Base-by-base conservation (phyloP, 768 basidiomycete genomes). In the Rhodotorula paludigena region DNA sequence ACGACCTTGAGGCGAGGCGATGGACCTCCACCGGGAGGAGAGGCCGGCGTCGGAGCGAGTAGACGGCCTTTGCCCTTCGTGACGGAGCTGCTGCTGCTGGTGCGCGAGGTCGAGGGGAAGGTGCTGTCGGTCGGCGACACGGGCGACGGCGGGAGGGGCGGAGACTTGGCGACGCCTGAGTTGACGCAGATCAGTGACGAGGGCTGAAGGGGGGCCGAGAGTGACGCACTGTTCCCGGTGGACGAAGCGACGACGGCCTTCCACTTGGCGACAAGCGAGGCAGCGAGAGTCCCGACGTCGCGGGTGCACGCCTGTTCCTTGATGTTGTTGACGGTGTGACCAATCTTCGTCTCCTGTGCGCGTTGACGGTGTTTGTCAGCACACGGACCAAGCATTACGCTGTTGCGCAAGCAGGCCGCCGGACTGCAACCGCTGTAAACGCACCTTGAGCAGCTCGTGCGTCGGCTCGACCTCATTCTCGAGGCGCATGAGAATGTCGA, bases 191-290 rank as follows among this genome's bases (percentile, higher is more conserved):
- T 45, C 23, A 45, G 44, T 23, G 20, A 5, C 7, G 10, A 25
- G 2, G 3, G 23, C 45, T 9, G 7, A 28, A 1, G 5, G 11
- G 2, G 15, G 9, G 2, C 16, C 8, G 28, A 2, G 18, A 20
- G 10, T 14, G 32, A 42, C 35, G 39, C 25, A 23, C 38, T 14
- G 36, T 57, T 64, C 55, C 63, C 35, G 1, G 32, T 14, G 32
- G 39, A 52, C 84, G 85, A 30, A 64, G 91, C 90, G 39, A 93
- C 90, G 65, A 86, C 87, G 36, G 81, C 83, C 79, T 92, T 93
- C 92, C 92, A 96, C 66, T 73, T 88, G 78, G 86, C 89, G 54
- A 96, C 92, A 53, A 93, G 81, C 72, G 90, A 89, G 77, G 92
- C 92, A 20, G 92, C 90, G 10, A 88, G 80, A 68, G 89, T 87